Conservation (phyloP, 768 basidiomycete species). For the Panaeolus cyanescens region DNA sequence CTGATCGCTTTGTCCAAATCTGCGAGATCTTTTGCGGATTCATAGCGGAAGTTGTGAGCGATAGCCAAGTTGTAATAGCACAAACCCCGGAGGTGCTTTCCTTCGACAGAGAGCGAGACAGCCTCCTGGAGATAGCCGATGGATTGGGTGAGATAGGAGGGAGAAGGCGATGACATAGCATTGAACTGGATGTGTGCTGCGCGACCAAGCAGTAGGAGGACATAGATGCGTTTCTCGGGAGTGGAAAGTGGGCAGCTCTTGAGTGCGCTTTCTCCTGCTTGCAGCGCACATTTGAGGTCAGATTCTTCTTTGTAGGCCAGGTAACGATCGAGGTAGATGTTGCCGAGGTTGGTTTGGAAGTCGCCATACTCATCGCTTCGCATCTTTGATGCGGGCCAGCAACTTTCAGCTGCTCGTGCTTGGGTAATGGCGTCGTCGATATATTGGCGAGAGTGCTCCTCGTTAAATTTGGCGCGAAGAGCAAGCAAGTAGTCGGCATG, state of each 20-base stretch:
- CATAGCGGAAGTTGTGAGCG: constrained; percentile 5
- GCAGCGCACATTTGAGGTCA: not conserved
- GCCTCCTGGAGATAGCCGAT: not conserved
- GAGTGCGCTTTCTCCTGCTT: not conserved
- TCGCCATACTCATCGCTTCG: not conserved
- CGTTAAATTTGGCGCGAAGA: not conserved
- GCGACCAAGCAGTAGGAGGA: not conserved
- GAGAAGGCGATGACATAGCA: not conserved
- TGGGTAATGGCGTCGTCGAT: not conserved
- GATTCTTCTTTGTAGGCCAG: not conserved
- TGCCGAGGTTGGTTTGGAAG: not conserved
- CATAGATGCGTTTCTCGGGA: not conserved
- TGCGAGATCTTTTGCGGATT: not conserved
- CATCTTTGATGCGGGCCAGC: not conserved
- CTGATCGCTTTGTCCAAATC: no score
- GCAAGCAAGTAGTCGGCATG: not conserved
- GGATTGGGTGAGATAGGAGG: not conserved
- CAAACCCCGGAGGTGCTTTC: not conserved
- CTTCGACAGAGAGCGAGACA: not conserved
- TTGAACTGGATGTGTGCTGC: not conserved
- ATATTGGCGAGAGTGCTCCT: not conserved
- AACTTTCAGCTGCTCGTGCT: not conserved
- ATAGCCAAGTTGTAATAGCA: constrained; percentile 8
- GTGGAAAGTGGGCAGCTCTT: not conserved
- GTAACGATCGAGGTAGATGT: not conserved